Percentiles rank a stretch among this genome's conserved stretches.
Evolutionary conservation across 2,329 filamentous ascomycete species (phyloP).

Genomic region (Elsinoe necatrix): DNA sequence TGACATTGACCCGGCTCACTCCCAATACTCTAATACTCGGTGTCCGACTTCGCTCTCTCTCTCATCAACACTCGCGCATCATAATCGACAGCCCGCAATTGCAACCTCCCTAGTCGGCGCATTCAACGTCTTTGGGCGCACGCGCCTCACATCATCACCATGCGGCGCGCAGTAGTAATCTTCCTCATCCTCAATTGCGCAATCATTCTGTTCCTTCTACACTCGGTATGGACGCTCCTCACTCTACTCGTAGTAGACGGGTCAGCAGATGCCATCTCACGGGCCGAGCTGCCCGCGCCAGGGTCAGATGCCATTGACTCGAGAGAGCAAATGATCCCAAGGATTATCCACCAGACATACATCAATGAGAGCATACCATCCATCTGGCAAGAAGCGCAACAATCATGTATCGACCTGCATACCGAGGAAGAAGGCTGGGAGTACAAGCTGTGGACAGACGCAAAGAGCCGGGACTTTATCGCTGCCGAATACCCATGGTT

Average conservation of each 20-base stretch:
- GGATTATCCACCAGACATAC: slow-evolving; percentile 72
- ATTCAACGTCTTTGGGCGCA: slow-evolving; percentile 9
- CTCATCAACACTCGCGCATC: neutral
- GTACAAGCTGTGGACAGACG: slow-evolving; percentile 76
- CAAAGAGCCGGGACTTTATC: slow-evolving; percentile 61
- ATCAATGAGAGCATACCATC: slow-evolving; percentile 60
- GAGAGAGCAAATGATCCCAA: slow-evolving; percentile 57
- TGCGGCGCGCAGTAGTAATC: slow-evolving; percentile 53
- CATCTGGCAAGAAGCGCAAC: slow-evolving; percentile 57
- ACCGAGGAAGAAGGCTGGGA: slow-evolving; percentile 52
- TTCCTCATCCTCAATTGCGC: slow-evolving; percentile 58
- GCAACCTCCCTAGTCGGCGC: neutral
- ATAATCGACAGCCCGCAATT: neutral
- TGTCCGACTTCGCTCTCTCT: neutral
- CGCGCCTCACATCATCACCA: slow-evolving; percentile 25
- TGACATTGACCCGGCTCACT: neutral
- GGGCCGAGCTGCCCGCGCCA: slow-evolving; percentile 56
- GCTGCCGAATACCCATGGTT: slow-evolving; percentile 66
- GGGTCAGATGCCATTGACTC: slow-evolving; percentile 52
- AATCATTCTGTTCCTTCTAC: slow-evolving; percentile 56
- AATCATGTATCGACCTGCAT: slow-evolving; percentile 59
- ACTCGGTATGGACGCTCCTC: slow-evolving; percentile 62
- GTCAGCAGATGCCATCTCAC: slow-evolving; percentile 56
- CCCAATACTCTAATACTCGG: neutral
- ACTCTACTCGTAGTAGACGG: slow-evolving; percentile 61